These are phyloP conservation scores for Tolypocladium sp. DNA, from an alignment of 2,329 filamentous ascomycete species.

Conservation along the genomic window DNA sequence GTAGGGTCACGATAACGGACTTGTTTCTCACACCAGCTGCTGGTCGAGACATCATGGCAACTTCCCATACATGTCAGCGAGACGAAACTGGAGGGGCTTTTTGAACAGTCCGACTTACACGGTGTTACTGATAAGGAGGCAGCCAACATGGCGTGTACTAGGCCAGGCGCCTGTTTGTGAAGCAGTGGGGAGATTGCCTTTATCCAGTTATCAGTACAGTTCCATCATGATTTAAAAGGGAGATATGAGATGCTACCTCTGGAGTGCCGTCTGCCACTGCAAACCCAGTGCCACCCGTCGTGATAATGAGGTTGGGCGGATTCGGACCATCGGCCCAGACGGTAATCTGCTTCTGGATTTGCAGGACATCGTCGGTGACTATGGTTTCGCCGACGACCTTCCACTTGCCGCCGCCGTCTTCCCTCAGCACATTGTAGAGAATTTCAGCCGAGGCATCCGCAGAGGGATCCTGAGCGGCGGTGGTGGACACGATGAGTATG, in stretches of 20 bases:
- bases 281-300: slow-evolving; percentile 91
- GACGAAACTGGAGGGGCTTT: background rate
- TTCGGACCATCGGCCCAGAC: slow-evolving; percentile 62
- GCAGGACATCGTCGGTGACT: slow-evolving; percentile 63
- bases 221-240: background rate
- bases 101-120: slow-evolving; percentile 48
- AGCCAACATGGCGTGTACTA: slow-evolving; percentile 92
- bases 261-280: slow-evolving; percentile 77
- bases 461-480: slow-evolving; percentile 68
- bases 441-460: slow-evolving; percentile 64
- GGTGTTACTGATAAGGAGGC: slow-evolving; percentile 79
- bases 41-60: slow-evolving; percentile 93
- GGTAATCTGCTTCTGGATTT: slow-evolving; percentile 67
- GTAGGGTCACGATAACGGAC: slow-evolving; percentile 78
- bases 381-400: slow-evolving; percentile 59
- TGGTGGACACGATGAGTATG: slow-evolving; percentile 85
- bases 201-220: background rate
- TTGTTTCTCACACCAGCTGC: slow-evolving; percentile 79
- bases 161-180: slow-evolving; percentile 76
- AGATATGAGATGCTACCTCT: slow-evolving; percentile 48
- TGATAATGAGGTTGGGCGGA: slow-evolving; percentile 67
- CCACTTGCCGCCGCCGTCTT: slow-evolving; percentile 64
- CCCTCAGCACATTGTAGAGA: slow-evolving; percentile 59
- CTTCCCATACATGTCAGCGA: slow-evolving; percentile 31
- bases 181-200: slow-evolving; percentile 72